Evolutionary conservation across 2,329 filamentous ascomycete species (phyloP).

Genomic region (Xylariaceae sp.): DNA sequence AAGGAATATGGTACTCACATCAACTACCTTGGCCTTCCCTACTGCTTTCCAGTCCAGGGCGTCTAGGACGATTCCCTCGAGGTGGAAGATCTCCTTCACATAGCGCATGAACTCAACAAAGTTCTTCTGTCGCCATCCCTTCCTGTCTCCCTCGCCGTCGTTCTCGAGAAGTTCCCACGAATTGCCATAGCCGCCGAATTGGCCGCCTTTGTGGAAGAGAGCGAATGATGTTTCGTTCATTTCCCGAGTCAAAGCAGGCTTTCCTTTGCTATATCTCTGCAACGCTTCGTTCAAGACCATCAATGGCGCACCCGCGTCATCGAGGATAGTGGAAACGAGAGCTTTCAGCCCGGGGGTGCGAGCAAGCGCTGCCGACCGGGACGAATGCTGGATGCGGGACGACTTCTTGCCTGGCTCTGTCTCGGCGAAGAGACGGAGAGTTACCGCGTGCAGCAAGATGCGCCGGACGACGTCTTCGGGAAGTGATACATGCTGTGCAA

Average conservation of each 20-base stretch:
- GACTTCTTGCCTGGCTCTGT: conserved; percentile 30
- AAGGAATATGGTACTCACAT: conserved; percentile 38
- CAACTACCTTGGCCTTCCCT: conserved; percentile 43
- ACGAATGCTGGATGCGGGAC: conserved; percentile 40
- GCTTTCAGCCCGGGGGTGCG: conserved; percentile 39
- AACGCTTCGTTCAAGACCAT: conserved; percentile 40
- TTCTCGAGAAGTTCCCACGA: conserved; percentile 46
- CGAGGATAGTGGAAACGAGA: conserved; percentile 42
- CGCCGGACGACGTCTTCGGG: conserved; percentile 44
- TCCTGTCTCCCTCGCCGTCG: conserved; percentile 42
- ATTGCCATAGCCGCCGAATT: conserved; percentile 36
- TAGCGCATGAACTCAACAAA: conserved; percentile 46
- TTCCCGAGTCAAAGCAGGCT: conserved; percentile 37
- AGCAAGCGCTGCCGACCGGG: conserved; percentile 43
- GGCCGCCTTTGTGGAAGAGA: conserved; percentile 38
- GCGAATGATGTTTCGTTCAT: conserved; percentile 43
- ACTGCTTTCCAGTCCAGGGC: conserved; percentile 42
- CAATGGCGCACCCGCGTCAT: conserved; percentile 43
- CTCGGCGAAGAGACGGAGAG: conserved; percentile 43
- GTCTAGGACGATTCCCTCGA: conserved; percentile 39
- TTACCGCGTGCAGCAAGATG: conserved; percentile 43
- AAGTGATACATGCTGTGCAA: conserved; percentile 42
- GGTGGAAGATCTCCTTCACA: conserved; percentile 43
- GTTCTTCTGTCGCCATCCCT: conserved; percentile 43
- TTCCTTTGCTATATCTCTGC: conserved; percentile 36